A percentile compares a stretch with the other conserved stretches of the same genome.
Evolutionary conservation across 2,329 filamentous ascomycete species (phyloP).

Genomic region (Nemania serpens): DNA sequence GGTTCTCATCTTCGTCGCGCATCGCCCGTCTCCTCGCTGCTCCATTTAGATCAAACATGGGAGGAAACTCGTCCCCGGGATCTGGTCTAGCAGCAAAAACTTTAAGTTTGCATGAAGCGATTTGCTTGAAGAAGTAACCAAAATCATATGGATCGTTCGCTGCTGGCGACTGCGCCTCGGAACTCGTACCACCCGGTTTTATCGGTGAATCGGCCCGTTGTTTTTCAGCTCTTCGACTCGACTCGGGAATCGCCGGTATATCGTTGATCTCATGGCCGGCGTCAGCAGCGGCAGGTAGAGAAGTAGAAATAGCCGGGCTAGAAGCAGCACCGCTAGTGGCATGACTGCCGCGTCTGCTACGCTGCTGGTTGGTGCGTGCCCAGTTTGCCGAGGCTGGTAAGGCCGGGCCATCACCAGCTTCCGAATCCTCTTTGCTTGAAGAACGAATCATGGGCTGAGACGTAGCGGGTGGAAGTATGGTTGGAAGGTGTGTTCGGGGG

Average conservation of each 20-base stretch:
- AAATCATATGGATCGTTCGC: conserved; percentile 33
- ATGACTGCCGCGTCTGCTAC: conserved; percentile 74
- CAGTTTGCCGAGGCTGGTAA: conserved; percentile 92
- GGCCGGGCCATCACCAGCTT: conserved; percentile 81
- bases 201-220: conserved; percentile 30
- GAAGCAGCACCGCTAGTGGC: conserved; percentile 80
- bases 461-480: conserved; percentile 45
- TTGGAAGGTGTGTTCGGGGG: conserved; percentile 56
- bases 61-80: conserved; percentile 58
- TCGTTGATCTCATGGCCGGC: conserved; percentile 51
- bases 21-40: conserved; percentile 80
- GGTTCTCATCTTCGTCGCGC: conserved; percentile 71
- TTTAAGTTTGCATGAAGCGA: conserved; percentile 44
- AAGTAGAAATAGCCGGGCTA: conserved; percentile 75
- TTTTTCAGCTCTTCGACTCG: conserved; percentile 38
- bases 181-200: conserved; percentile 9
- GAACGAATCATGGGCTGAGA: conserved; percentile 74
- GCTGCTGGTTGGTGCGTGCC: conserved; percentile 73
- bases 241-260: conserved; percentile 40
- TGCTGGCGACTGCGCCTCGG: conserved; percentile 11
- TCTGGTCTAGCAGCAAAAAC: conserved; percentile 41
- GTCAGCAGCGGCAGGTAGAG: conserved; percentile 59
- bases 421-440: conserved; percentile 76
- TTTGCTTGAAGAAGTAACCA: conserved; percentile 33
- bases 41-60: conserved; percentile 80